Percentiles rank a stretch among this genome's conserved stretches.
Conservation (phyloP, 352 stramenopile genomes). For the Phytophthora parvispora region DNA sequence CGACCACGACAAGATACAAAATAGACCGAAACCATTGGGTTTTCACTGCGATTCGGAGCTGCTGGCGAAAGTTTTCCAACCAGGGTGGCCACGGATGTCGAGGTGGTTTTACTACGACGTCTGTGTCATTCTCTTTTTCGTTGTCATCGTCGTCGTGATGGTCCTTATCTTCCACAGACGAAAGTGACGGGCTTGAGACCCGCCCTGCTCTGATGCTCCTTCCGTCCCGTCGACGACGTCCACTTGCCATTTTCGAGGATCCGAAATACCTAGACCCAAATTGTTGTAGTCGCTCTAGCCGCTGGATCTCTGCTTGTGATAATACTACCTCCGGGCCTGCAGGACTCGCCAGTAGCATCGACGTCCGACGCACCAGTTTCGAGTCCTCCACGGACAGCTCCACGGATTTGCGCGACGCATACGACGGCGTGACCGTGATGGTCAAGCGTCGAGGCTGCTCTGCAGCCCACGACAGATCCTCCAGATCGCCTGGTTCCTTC, state of each 20-base stretch:
- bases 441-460: slow-evolving; percentile 31
- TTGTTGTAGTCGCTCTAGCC: slow-evolving; percentile 46
- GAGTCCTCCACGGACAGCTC: slow-evolving; percentile 57
- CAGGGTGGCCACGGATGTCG: slow-evolving; percentile 16
- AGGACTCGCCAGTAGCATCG: slow-evolving; percentile 58
- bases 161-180: slow-evolving; percentile 15
- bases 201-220: slow-evolving; percentile 11
- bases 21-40: slow-evolving; percentile 49
- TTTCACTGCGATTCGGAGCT: slow-evolving; percentile 53
- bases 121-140: neutral
- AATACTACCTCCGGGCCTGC: slow-evolving; percentile 47
- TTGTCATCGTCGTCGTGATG: slow-evolving; percentile 1
- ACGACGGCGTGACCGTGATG: slow-evolving; percentile 27
- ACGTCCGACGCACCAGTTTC: slow-evolving; percentile 57
- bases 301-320: slow-evolving; percentile 50
- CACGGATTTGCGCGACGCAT: slow-evolving; percentile 27
- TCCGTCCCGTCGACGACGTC: slow-evolving; percentile 9
- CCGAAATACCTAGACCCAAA: slow-evolving; percentile 55
- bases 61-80: slow-evolving; percentile 33
- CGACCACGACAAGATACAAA: slow-evolving; percentile 56
- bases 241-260: neutral
- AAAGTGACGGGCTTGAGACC: slow-evolving; percentile 16
- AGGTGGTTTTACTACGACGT: slow-evolving; percentile 13
- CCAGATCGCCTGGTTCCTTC: neutral
- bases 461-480: slow-evolving; percentile 16